Evolutionary conservation across 805 yeast species (phyloP).

Genomic region (Candida odintsovae): DNA sequence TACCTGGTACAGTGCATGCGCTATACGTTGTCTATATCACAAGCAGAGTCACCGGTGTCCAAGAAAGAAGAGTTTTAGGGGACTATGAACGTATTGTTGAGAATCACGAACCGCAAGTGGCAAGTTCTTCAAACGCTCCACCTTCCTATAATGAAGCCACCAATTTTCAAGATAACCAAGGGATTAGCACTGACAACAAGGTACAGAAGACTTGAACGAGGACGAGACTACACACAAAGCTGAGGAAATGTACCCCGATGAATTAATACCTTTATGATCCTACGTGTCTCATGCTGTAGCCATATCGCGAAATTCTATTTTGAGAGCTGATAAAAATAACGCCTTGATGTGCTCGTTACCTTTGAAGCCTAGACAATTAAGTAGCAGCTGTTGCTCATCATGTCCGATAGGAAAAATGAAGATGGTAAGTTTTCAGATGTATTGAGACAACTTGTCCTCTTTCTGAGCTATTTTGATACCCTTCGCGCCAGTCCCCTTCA

Average conservation of each 20-base stretch:
- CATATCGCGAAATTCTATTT: not conserved
- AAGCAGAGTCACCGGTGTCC: constrained; percentile 15
- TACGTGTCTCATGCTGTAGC: not conserved
- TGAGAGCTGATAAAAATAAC: too few relatives aligned
- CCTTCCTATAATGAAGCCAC: constrained; percentile 18
- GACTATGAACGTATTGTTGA: constrained; percentile 22
- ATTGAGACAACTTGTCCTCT: too few relatives aligned
- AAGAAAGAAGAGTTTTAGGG: constrained; percentile 11
- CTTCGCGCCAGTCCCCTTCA: too few relatives aligned
- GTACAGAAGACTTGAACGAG: constrained; percentile 10
- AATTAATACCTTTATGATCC: not conserved
- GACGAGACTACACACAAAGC: not conserved
- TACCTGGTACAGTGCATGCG: constrained; percentile 72
- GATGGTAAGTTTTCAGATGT: not conserved
- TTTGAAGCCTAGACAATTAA: too few relatives aligned
- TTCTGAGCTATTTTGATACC: too few relatives aligned
- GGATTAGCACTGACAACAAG: constrained; percentile 18
- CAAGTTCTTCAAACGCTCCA: constrained; percentile 5
- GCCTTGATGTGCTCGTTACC: too few relatives aligned
- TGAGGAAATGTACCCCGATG: too few relatives aligned
- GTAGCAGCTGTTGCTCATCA: not conserved
- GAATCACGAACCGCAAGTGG: constrained; percentile 1
- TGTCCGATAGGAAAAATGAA: not conserved
- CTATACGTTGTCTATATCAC: constrained; percentile 40
- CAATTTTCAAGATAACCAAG: not conserved